Evolutionary conservation across 1,139 yeast species (phyloP).

Genomic region (Diutina mesorugosa): DNA sequence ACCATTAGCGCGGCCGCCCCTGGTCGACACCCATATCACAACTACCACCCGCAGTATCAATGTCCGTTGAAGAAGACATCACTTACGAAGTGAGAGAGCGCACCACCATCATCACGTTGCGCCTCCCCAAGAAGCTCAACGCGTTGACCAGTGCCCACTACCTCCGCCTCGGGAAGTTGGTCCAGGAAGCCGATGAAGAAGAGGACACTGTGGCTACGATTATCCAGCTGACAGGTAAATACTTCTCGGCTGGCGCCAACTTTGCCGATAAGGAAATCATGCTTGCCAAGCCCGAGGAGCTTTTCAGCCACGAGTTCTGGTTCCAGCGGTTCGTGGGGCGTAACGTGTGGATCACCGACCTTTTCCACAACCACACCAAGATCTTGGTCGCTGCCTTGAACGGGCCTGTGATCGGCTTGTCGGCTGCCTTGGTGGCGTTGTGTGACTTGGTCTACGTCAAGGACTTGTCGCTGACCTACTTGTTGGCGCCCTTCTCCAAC

Average conservation of each 20-base stretch:
- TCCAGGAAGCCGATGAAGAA: slow-evolving; percentile 58
- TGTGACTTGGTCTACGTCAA: slow-evolving; percentile 68
- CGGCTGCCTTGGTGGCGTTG: slow-evolving; percentile 60
- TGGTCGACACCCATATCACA: background rate
- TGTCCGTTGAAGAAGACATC: slow-evolving; percentile 13
- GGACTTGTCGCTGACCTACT: slow-evolving; percentile 41
- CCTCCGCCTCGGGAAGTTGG: slow-evolving; percentile 42
- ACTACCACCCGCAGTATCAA: no score
- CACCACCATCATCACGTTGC: slow-evolving; percentile 55
- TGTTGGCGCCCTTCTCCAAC: slow-evolving; percentile 70
- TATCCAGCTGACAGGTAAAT: slow-evolving; percentile 61
- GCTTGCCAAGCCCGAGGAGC: slow-evolving; percentile 12
- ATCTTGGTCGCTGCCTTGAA: slow-evolving; percentile 65
- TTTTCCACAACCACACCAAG: slow-evolving; percentile 62
- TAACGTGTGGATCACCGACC: slow-evolving; percentile 56
- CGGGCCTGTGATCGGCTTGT: slow-evolving; percentile 80
- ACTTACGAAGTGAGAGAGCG: slow-evolving; percentile 40
- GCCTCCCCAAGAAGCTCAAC: slow-evolving; percentile 50
- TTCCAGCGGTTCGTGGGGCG: slow-evolving; percentile 50
- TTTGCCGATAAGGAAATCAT: slow-evolving; percentile 26
- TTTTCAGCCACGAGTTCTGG: slow-evolving; percentile 42
- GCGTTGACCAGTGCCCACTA: slow-evolving; percentile 63
- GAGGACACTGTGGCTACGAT: slow-evolving; percentile 54
- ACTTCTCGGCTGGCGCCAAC: slow-evolving; percentile 82
- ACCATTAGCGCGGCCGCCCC: no score